Base-by-base conservation (phyloP, 2,329 filamentous ascomycete species). In the Pseudogymnoascus verrucosus region DNA sequence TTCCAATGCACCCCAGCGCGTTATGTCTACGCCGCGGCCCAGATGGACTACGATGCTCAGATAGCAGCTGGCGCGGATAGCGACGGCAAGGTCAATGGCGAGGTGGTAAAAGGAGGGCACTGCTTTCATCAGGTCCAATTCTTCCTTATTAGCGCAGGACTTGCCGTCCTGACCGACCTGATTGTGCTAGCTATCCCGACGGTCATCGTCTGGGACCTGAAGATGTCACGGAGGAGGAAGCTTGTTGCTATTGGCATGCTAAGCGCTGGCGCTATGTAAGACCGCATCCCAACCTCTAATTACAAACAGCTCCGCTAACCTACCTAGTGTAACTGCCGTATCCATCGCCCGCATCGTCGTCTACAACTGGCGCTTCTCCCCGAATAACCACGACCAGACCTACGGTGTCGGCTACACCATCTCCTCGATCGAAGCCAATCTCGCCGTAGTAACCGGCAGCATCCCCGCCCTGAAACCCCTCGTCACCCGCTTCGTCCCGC, bases 1-100 rank as follows among this genome's bases (percentile, higher is more conserved):
- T 76, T 80, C 59, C 76, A 80, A 62, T 79, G 77, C 64, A 34
- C 54, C 14, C 65, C 66, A 4, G 63, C 63, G 10, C 47, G 34
- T 34, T 67, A 67, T 34, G 61, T 64, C 11, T 67, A 59, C 39
- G 62, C 63, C n/a, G 63, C 23, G 4, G 21, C 39, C 8, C 4
- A 60, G 26, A 67, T 63, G 67, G 65, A 63, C 42, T n/a, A 42
- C 37, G 64, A 14, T 19, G 63, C 39, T 34, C 64, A 62, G 37
- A 36, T 39, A 42, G 63, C 51, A 34, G 57, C 39, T 60, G 47
- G 51, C 16, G 60, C 63, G 10, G 63, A 57, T 28, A 51, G 47
- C 11, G 64, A 63, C 3, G 67, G 68, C 1, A 65, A 65, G 26
- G 63, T 67, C 16, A 44, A 69, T 61, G 68, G 68, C 4, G 61